Base-by-base conservation (phyloP, 2,329 filamentous ascomycete genomes). In the Xylaria sp. region DNA sequence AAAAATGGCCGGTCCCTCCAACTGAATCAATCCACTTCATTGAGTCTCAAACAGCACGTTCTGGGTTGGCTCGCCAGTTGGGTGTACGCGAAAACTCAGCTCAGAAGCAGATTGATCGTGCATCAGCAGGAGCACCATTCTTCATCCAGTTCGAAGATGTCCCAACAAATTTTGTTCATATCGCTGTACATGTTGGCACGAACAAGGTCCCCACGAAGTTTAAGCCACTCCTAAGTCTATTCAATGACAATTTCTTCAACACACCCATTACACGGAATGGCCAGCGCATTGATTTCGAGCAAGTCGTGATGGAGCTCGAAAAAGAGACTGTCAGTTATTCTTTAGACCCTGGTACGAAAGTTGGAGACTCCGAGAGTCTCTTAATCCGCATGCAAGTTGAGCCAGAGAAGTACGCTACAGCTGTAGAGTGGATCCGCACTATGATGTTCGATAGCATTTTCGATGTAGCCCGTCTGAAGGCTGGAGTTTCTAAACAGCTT, bases 141-240 rank as follows among this genome's bases (percentile, higher is more conserved):
- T 99, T 98, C 80, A 86, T 99, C n/a, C 95, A 99, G 80, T 99
- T 97, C 73, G 96, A 99, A 81, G 91, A 97, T 76, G 94, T 98
- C 15, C 91, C 92, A 1, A 97, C 93, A 68, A 97, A 94, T 77
- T 99, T 99, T 79, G 94, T 97, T 7, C 92, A 95, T 74, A 87
- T 98, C 67, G 91, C 89, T 57, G 81, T 98, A 25, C 89, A 96
- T 65, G 84, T 98, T 59, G 93, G 93, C 62, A 97, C 94, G 0
- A 87, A 90, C 1, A 84, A 89, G 39, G 85, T 98, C 0, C 93
- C 94, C 0, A 86, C 92, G n/a, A 88, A 94, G 71, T 86, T 95
- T 68, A 94, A 95, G 78, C 96, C 96, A 3, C 82, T 99, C 25
- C 84, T 98, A 57, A 87, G 91, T 2, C 86, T 98, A 49, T 98